These are phyloP conservation scores for Kwoniella europaea DNA, from an alignment of 768 basidiomycete species.

Conservation along the genomic window DNA sequence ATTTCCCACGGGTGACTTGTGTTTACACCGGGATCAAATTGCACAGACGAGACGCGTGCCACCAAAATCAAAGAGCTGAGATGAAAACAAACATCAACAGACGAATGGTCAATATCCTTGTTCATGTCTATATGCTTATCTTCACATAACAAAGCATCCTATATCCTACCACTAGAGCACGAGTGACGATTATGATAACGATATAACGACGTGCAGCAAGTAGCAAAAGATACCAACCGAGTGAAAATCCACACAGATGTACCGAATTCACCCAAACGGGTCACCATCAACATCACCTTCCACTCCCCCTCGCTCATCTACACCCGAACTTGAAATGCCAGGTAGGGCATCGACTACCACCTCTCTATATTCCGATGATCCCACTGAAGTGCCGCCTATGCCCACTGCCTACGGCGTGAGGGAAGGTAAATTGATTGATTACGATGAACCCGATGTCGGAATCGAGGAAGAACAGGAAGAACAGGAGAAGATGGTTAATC, in stretches of 20 bases:
- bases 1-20: neutral
- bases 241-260: neutral
- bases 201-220: neutral
- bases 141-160: neutral
- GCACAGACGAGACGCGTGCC: constrained; percentile 8
- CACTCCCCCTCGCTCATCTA: constrained; percentile 21
- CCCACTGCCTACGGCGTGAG: neutral
- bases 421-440: constrained; percentile 25
- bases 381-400: constrained; percentile 28
- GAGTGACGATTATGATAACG: neutral
- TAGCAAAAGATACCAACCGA: neutral
- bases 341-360: constrained; percentile 25
- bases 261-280: neutral
- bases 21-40: constrained; percentile 14
- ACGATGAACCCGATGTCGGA: constrained; percentile 10
- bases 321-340: constrained; percentile 22
- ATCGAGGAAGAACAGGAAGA: constrained; percentile 12
- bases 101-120: neutral
- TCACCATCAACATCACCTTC: constrained; percentile 13
- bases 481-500: constrained; percentile 17
- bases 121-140: neutral
- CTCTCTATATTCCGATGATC: constrained; percentile 28
- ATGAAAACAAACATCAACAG: neutral
- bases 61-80: neutral
- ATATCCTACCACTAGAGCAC: neutral